Evolutionary conservation across 768 basidiomycete genomes (phyloP).

Genomic region (Calocera viscosa): DNA sequence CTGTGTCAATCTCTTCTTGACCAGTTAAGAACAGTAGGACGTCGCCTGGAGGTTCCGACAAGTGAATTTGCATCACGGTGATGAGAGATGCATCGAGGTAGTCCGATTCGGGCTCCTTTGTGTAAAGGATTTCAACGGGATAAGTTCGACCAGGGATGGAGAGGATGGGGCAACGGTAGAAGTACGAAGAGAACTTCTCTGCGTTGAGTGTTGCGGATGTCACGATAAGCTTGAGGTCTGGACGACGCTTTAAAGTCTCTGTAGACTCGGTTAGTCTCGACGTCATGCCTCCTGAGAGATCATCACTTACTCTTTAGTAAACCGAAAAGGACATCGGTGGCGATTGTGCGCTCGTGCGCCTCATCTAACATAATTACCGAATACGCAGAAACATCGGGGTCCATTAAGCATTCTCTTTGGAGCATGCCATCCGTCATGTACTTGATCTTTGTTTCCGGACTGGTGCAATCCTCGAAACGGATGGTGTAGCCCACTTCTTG

Average conservation of each 20-base stretch:
- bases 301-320: slow-evolving; percentile 61
- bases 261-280: slow-evolving; percentile 20
- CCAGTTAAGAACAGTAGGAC: slow-evolving; percentile 94
- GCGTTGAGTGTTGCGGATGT: slow-evolving; percentile 98
- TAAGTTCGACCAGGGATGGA: slow-evolving; percentile 99
- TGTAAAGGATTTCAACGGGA: slow-evolving; percentile 95
- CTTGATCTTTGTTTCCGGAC: slow-evolving; percentile 97
- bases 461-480: slow-evolving; percentile 98
- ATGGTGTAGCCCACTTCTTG: slow-evolving; percentile 98
- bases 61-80: slow-evolving; percentile 98
- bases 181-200: slow-evolving; percentile 99
- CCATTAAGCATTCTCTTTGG: slow-evolving; percentile 90
- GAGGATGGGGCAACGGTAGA: slow-evolving; percentile 97
- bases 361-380: slow-evolving; percentile 97
- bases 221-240: slow-evolving; percentile 94
- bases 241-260: slow-evolving; percentile 91
- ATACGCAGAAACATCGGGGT: slow-evolving; percentile 84
- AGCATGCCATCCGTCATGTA: slow-evolving; percentile 99
- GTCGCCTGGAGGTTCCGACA: slow-evolving; percentile 95
- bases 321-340: slow-evolving; percentile 97
- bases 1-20: slow-evolving; percentile 96
- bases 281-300: slow-evolving; percentile 26
- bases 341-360: slow-evolving; percentile 95
- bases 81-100: slow-evolving; percentile 97
- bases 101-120: slow-evolving; percentile 94